phyloP scores from a whole-genome alignment of 2,329 filamentous ascomycete genomes.

The Phialophora chinensis region DNA sequence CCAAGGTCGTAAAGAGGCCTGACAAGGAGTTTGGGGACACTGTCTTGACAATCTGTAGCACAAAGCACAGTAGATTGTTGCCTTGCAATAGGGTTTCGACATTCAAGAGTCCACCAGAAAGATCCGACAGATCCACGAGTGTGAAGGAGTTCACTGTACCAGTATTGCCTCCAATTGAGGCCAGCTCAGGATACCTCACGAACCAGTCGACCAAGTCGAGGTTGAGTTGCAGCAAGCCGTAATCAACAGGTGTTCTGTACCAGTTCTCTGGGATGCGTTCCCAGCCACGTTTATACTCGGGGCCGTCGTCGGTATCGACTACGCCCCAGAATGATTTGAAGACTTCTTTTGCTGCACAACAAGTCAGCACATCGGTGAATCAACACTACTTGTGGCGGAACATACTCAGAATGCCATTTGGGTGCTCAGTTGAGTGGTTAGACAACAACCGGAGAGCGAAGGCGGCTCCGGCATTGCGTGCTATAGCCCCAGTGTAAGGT shows the following conservation, averaged over 20 bases:
- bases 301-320: conserved; percentile 42
- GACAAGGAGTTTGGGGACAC: conserved; percentile 44
- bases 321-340: not conserved
- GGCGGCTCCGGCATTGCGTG: conserved; percentile 56
- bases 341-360: not conserved
- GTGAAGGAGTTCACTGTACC: not conserved
- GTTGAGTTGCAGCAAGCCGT: conserved; percentile 1
- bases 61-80: conserved; percentile 51
- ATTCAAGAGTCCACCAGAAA: conserved; percentile 7
- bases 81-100: conserved; percentile 45
- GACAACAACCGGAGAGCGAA: conserved; percentile 53
- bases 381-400: conserved; percentile 35
- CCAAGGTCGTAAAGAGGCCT: conserved; percentile 42
- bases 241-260: conserved; percentile 47
- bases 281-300: conserved; percentile 55
- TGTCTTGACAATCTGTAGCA: conserved; percentile 45
- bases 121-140: not conserved
- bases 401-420: conserved; percentile 48
- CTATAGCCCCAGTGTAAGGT: conserved; percentile 58
- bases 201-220: not conserved
- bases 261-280: conserved; percentile 62
- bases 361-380: not conserved
- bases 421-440: conserved; percentile 54
- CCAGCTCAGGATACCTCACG: conserved; percentile 37
- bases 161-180: conserved; percentile 58